These are phyloP conservation scores for Curvularia sp. DNA, from an alignment of 2,329 filamentous ascomycete species.

Conservation along the genomic window DNA sequence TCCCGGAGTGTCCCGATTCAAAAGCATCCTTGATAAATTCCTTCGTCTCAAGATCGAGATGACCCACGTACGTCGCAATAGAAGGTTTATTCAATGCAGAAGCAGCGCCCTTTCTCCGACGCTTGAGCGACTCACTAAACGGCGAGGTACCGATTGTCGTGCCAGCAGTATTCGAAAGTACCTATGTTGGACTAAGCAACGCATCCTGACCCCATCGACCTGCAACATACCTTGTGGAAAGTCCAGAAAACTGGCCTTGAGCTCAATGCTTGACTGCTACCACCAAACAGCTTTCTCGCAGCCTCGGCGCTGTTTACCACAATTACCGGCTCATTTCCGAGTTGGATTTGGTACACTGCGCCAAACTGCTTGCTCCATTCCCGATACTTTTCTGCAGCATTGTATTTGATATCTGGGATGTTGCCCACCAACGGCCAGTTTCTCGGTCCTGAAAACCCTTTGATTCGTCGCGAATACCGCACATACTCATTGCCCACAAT, in stretches of 20 bases:
- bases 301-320: constrained; percentile 55
- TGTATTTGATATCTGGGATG: constrained; percentile 53
- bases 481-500: constrained; percentile 49
- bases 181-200: constrained; percentile 47
- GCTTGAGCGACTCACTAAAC: constrained; percentile 70
- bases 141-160: constrained; percentile 74
- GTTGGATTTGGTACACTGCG: constrained; percentile 56
- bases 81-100: constrained; percentile 71
- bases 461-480: constrained; percentile 46
- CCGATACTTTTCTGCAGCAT: constrained; percentile 54
- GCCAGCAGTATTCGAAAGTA: constrained; percentile 69
- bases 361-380: constrained; percentile 54
- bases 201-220: neutral
- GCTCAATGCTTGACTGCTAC: constrained; percentile 53
- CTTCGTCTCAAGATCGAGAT: constrained; percentile 68
- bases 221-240: constrained; percentile 53
- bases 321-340: constrained; percentile 55
- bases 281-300: constrained; percentile 53
- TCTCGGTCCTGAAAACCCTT: constrained; percentile 50
- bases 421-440: constrained; percentile 54
- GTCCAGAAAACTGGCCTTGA: constrained; percentile 56
- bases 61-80: constrained; percentile 67
- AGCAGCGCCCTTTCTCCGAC: constrained; percentile 69
- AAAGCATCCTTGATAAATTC: constrained; percentile 69
- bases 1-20: constrained; percentile 64